Evolutionary conservation across 139 green algal species (phyloP), one percentile per base, ranked within the genome.

Genomic region (Mesotaenium endlicherianum): DNA sequence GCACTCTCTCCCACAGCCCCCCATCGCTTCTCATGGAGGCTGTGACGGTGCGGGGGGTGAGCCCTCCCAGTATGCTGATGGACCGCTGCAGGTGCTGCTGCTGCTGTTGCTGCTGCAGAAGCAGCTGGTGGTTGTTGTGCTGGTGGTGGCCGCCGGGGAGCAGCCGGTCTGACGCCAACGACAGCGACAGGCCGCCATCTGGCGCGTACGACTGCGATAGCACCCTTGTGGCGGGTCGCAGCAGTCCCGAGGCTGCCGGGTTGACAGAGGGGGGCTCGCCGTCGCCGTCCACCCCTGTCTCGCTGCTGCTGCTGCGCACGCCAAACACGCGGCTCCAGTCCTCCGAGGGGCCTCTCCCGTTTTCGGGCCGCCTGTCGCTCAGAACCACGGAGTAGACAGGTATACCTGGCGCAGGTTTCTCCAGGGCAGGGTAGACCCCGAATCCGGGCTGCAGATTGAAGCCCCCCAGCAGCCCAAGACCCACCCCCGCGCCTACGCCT

Each of bases 21-120:
- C n/a, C n/a, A n/a, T n/a, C n/a, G n/a, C n/a, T n/a, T n/a, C n/a
- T n/a, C n/a, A n/a, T n/a, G n/a, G n/a, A n/a, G n/a, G n/a, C n/a
- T n/a, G n/a, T n/a, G 6, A 38, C 17, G 43, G 41, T 47, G 8
- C 60, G 60, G 43, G 60, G 43, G 6, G 60, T 40, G 11, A 6
- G 36, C 30, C 26, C 16, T 45, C 70, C 38, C 20, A 34, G 41
- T 47, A 78, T n/a, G 41, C 41, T 31, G 45, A 78, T 78, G 20
- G 70, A 78, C 38, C 70, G 70, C 6, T 78, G 70, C 6, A 78
- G n/a, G 4, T 78, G 70, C 31, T 78, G 70, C n/a, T n/a, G n/a
- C n/a, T n/a, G n/a, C n/a, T n/a, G n/a, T n/a, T n/a, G n/a, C n/a
- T n/a, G n/a, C n/a, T n/a, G n/a, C n/a, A n/a, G n/a, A n/a, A n/a